Evolutionary conservation across 2,329 filamentous ascomycete species (phyloP).

Genomic region (Teratosphaeriaceae sp.): DNA sequence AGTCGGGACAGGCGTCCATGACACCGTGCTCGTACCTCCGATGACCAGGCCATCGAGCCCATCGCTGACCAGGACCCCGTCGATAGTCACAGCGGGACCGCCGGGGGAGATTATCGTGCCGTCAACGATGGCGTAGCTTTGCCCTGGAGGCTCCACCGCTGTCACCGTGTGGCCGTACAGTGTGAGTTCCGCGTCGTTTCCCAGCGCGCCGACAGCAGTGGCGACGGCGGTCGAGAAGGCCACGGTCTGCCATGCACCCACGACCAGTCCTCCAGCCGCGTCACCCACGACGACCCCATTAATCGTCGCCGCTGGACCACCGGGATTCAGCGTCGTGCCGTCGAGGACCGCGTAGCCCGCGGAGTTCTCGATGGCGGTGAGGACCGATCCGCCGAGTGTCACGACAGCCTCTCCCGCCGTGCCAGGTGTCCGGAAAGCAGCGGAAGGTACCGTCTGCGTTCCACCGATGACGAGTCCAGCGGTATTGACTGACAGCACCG

Average conservation of each 20-base stretch:
- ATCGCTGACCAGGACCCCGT: neutral
- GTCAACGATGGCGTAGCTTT: neutral
- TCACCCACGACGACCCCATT: neutral
- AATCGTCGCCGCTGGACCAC: neutral
- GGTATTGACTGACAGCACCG: neutral
- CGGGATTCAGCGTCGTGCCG: neutral
- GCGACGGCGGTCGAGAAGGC: neutral
- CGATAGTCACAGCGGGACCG: neutral
- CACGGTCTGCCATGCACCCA: neutral
- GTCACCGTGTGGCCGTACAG: neutral
- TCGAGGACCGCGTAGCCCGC: neutral
- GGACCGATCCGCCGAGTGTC: neutral
- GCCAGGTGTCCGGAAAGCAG: neutral
- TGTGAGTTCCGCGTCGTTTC: neutral
- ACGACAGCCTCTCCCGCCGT: neutral
- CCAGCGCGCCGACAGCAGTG: neutral
- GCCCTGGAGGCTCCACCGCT: neutral
- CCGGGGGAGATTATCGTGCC: neutral
- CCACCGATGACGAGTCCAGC: neutral
- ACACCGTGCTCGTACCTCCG: neutral
- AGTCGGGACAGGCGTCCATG: neutral
- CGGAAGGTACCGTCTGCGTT: neutral
- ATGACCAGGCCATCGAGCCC: neutral
- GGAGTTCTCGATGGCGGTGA: neutral
- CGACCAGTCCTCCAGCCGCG: neutral